phyloP scores from a whole-genome alignment of 768 basidiomycete species.

The Rhodotorula babjevae region DNA sequence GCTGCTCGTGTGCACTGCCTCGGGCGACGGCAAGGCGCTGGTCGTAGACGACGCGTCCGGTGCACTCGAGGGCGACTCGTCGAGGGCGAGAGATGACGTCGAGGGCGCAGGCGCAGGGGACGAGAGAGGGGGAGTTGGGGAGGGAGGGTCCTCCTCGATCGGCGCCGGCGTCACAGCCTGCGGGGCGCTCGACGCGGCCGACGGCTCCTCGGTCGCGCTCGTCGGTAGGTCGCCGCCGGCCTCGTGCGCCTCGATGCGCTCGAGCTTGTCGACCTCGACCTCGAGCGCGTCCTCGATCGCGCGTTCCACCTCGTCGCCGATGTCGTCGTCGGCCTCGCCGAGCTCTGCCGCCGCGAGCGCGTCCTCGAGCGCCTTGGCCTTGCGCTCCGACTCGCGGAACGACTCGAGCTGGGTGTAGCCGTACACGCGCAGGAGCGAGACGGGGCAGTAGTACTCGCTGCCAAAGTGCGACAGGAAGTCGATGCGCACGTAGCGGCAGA shows the following conservation, averaged over 20 bases:
- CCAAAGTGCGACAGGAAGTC: constrained; percentile 92
- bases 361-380: constrained; percentile 17
- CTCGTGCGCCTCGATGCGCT: background rate
- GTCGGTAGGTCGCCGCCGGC: background rate
- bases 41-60: no score
- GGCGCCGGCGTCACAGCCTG: background rate
- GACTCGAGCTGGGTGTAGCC: constrained; percentile 94
- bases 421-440: constrained; percentile 86
- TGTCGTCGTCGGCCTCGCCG: constrained; percentile 18
- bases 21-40: no score
- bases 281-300: background rate
- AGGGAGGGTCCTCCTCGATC: background rate
- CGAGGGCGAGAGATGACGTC: background rate
- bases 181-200: background rate
- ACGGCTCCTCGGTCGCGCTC: background rate
- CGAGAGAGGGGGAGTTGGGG: no score
- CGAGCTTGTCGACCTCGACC: constrained; percentile 1
- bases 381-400: constrained; percentile 72
- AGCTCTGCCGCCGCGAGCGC: constrained; percentile 27
- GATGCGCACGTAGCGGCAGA: constrained; percentile 89
- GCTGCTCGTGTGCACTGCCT: background rate
- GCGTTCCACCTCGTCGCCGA: constrained; percentile 3
- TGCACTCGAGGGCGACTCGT: no score
- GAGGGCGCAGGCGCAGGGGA: no score
- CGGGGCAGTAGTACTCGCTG: constrained; percentile 91